phyloP scores from a whole-genome alignment of 2,329 filamentous ascomycete species.

The Pseudocercospora crystallina region DNA sequence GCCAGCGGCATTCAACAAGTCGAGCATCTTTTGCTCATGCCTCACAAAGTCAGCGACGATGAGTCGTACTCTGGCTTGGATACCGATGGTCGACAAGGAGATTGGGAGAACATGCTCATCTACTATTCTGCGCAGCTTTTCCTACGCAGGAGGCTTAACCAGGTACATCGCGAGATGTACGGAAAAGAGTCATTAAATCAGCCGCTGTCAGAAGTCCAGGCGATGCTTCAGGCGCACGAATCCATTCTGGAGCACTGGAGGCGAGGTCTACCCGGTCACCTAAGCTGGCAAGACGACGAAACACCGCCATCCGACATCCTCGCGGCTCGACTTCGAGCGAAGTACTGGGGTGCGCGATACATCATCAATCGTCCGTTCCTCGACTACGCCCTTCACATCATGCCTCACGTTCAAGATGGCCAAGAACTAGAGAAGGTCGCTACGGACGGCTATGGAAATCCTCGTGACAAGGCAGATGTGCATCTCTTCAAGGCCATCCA shows the following conservation, averaged over 20 bases:
- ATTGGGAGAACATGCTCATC: slow-evolving; percentile 48
- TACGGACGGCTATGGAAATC: slow-evolving; percentile 31
- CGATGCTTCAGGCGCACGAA: slow-evolving; percentile 36
- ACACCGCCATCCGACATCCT: slow-evolving; percentile 74
- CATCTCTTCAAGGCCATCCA: slow-evolving; percentile 38
- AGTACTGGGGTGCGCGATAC: slow-evolving; percentile 90
- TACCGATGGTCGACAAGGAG: slow-evolving; percentile 16
- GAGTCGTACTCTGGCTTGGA: slow-evolving; percentile 28
- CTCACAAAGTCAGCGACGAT: slow-evolving; percentile 53
- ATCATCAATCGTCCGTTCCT: slow-evolving; percentile 83
- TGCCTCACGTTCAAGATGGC: slow-evolving; percentile 32
- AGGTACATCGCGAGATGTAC: slow-evolving; percentile 57
- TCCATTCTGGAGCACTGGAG: slow-evolving; percentile 53
- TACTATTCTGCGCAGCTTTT: slow-evolving; percentile 64
- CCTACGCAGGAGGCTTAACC: slow-evolving; percentile 57
- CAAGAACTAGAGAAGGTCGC: slow-evolving; percentile 27
- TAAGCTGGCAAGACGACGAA: slow-evolving; percentile 68
- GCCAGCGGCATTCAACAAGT: slow-evolving; percentile 60
- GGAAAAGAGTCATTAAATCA: slow-evolving; percentile 34
- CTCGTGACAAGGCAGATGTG: slow-evolving; percentile 34
- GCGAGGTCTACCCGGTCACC: slow-evolving; percentile 44
- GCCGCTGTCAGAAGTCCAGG: slow-evolving; percentile 25
- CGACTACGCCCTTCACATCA: slow-evolving; percentile 58
- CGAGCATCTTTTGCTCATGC: slow-evolving; percentile 65
- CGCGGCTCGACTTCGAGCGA: slow-evolving; percentile 78